Conservation (phyloP, 2,329 filamentous ascomycete genomes). For the Thelonectria rubi region DNA sequence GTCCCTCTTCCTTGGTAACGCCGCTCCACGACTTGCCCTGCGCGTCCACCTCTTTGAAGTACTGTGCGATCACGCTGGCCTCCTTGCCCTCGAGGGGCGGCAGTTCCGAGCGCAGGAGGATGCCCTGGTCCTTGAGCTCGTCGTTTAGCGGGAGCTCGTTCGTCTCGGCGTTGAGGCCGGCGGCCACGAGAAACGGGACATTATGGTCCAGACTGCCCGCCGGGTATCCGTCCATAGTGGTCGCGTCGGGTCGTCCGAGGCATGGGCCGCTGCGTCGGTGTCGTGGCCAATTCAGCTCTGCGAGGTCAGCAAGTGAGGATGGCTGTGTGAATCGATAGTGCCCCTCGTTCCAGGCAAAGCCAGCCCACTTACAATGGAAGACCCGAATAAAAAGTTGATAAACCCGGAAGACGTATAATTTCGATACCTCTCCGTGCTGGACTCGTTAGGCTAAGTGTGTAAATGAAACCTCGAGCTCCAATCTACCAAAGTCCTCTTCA, state of each 20-base stretch:
- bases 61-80: conserved; percentile 70
- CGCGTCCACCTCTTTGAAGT: conserved; percentile 73
- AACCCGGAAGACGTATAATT: neutral
- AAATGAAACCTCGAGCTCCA: conserved; percentile 2
- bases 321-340: conserved; percentile 22
- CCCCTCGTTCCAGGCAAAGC: conserved; percentile 40
- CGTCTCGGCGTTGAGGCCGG: conserved; percentile 68
- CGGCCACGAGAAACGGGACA: conserved; percentile 83
- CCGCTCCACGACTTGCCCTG: conserved; percentile 73
- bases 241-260: conserved; percentile 31
- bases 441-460: neutral
- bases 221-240: conserved; percentile 80
- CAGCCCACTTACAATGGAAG: conserved; percentile 39
- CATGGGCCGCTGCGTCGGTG: conserved; percentile 35
- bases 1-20: conserved; percentile 60
- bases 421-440: too few relatives aligned
- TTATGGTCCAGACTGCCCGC: conserved; percentile 85
- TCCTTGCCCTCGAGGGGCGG: conserved; percentile 72
- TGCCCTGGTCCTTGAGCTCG: conserved; percentile 65
- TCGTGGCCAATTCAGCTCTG: conserved; percentile 34
- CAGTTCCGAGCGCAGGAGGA: conserved; percentile 75
- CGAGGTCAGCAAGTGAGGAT: conserved; percentile 34
- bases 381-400: conserved; percentile 1
- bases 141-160: conserved; percentile 55
- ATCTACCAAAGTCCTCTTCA: conserved; percentile 5